These are phyloP conservation scores for Cryptococcus neoformans DNA, from an alignment of 1,284 basidiomycete species.

Conservation along the genomic window DNA sequence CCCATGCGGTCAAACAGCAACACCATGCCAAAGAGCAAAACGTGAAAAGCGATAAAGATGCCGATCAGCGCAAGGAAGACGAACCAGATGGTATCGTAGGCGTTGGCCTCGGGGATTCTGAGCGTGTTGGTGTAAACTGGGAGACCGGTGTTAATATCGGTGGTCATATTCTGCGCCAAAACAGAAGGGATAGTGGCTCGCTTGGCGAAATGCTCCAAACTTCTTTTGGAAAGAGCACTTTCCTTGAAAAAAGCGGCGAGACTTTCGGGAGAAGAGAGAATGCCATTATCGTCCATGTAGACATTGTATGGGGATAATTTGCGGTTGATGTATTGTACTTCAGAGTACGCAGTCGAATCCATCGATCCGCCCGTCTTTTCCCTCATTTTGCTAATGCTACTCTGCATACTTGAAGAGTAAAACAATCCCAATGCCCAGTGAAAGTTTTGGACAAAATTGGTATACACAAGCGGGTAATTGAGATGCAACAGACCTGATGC, in stretches of 20 bases:
- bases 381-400: slow-evolving; percentile 76
- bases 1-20: slow-evolving; percentile 39
- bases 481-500: slow-evolving; percentile 72
- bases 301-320: slow-evolving; percentile 71
- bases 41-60: slow-evolving; percentile 57
- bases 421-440: slow-evolving; percentile 87
- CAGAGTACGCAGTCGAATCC: slow-evolving; percentile 58
- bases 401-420: slow-evolving; percentile 63
- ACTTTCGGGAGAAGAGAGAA: slow-evolving; percentile 14
- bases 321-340: slow-evolving; percentile 67
- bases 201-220: slow-evolving; percentile 11
- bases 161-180: slow-evolving; percentile 54
- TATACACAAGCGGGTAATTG: slow-evolving; percentile 81
- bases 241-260: slow-evolving; percentile 17
- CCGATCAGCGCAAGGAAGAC: slow-evolving; percentile 62
- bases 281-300: slow-evolving; percentile 50
- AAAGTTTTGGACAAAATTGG: slow-evolving; percentile 78
- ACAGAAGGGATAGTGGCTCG: slow-evolving; percentile 60
- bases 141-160: slow-evolving; percentile 63
- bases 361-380: slow-evolving; percentile 73
- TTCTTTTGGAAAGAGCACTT: background rate
- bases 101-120: slow-evolving; percentile 72
- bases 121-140: slow-evolving; percentile 74
- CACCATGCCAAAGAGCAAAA: slow-evolving; percentile 56
- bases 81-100: slow-evolving; percentile 79